A percentile compares a stretch with the other conserved stretches of the same genome.
Conservation (phyloP, 805 yeast species). For the Teunomyces stri region DNA sequence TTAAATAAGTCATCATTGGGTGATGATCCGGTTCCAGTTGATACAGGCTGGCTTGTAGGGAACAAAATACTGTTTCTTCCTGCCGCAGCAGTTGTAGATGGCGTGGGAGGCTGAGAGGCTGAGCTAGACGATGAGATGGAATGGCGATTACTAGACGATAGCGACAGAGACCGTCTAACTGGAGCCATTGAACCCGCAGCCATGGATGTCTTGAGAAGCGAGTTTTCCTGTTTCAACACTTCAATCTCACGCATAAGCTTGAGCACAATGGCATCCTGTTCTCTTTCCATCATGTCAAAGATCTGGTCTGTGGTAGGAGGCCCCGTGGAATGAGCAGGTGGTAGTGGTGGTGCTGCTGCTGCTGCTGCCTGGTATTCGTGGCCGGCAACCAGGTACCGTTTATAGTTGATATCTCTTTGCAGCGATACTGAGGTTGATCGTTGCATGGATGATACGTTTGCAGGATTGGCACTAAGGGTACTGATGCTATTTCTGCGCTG, state of each 20-base stretch:
- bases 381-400: slow-evolving; percentile 10
- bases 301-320: slow-evolving; percentile 42
- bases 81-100: slow-evolving; percentile 7
- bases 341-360: not conserved
- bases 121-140: slow-evolving; percentile 11
- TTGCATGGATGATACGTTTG: slow-evolving; percentile 8
- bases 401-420: not conserved
- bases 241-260: slow-evolving; percentile 63
- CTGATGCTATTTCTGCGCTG: slow-evolving; percentile 4
- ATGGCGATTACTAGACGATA: slow-evolving; percentile 11
- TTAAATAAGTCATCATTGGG: slow-evolving; percentile 8
- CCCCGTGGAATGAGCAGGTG: not conserved
- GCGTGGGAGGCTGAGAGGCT: slow-evolving; percentile 4
- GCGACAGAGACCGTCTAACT: slow-evolving; percentile 13
- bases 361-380: not conserved
- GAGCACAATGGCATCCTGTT: slow-evolving; percentile 73
- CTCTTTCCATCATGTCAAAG: slow-evolving; percentile 63
- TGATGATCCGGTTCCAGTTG: not conserved
- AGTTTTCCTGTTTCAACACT: slow-evolving; percentile 52
- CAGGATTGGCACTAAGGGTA: slow-evolving; percentile 1
- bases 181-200: not conserved
- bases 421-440: slow-evolving; percentile 7
- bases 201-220: slow-evolving; percentile 24
- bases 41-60: slow-evolving; percentile 8
- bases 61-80: slow-evolving; percentile 12